Conservation (phyloP, 352 stramenopile species). For the Phytophthora uliginosa region DNA sequence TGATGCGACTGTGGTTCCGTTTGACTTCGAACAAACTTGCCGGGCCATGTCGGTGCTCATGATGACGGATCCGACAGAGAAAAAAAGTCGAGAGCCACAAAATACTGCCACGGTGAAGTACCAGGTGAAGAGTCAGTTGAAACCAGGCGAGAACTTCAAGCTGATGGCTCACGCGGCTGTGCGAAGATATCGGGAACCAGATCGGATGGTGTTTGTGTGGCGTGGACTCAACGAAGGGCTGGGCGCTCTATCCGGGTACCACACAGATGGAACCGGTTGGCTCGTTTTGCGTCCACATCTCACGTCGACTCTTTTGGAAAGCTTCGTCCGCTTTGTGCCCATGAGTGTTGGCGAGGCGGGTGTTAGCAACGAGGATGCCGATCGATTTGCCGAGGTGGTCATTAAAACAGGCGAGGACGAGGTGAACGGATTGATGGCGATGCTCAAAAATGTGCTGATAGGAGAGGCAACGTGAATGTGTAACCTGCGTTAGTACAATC, state of each 20-base stretch:
- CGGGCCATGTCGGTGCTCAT: neutral
- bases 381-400: slow-evolving; percentile 15
- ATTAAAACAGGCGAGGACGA: slow-evolving; percentile 20
- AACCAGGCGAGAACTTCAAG: slow-evolving; percentile 6
- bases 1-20: neutral
- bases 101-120: slow-evolving; percentile 42
- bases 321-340: slow-evolving; percentile 18
- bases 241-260: slow-evolving; percentile 34
- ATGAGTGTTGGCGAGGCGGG: neutral
- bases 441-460: slow-evolving; percentile 30
- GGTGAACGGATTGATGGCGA: slow-evolving; percentile 18
- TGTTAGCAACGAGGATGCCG: neutral
- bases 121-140: slow-evolving; percentile 9
- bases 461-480: neutral
- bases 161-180: slow-evolving; percentile 13
- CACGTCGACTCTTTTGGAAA: slow-evolving; percentile 15
- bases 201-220: slow-evolving; percentile 65
- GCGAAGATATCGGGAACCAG: slow-evolving; percentile 40
- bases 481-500: neutral
- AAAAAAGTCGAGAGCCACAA: slow-evolving; percentile 7
- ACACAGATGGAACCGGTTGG: slow-evolving; percentile 64
- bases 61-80: slow-evolving; percentile 10
- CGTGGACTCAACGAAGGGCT: slow-evolving; percentile 43
- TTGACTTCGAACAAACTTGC: neutral
- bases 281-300: slow-evolving; percentile 19